phyloP scores from a whole-genome alignment of 768 basidiomycete species.

The Boletales sp. region DNA sequence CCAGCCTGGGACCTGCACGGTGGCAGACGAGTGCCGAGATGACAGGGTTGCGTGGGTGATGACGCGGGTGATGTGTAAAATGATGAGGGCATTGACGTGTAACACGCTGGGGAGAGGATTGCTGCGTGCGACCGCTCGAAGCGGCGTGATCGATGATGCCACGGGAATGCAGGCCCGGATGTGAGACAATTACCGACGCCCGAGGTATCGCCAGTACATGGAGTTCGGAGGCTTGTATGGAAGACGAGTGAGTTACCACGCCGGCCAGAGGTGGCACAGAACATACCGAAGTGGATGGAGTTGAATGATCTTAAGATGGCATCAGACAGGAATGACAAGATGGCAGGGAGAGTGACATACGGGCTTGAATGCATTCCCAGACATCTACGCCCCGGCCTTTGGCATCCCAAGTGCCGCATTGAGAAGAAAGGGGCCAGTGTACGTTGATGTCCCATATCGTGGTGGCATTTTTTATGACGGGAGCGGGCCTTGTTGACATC shows the following conservation, averaged over 20 bases:
- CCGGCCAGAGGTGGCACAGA: background rate
- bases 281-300: constrained; percentile 42
- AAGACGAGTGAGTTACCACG: constrained; percentile 4
- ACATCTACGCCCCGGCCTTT: constrained; percentile 65
- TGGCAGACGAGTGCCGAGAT: constrained; percentile 4
- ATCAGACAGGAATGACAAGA: background rate
- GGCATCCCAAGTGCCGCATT: constrained; percentile 71
- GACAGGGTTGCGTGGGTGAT: background rate
- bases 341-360: constrained; percentile 34
- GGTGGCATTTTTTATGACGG: constrained; percentile 59
- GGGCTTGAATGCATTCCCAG: constrained; percentile 70
- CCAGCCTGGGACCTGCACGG: constrained; percentile 1
- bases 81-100: constrained; percentile 1
- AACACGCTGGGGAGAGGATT: constrained; percentile 4
- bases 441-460: constrained; percentile 68
- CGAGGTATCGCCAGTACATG: constrained; percentile 45
- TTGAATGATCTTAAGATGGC: constrained; percentile 53
- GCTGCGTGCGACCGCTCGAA: background rate
- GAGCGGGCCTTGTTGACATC: constrained; percentile 20
- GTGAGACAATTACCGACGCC: constrained; percentile 33
- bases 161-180: background rate
- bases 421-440: constrained; percentile 60
- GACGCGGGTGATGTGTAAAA: constrained; percentile 5
- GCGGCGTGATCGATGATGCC: constrained; percentile 4
- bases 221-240: constrained; percentile 39